These are phyloP conservation scores for Tuber borchii DNA, from an alignment of 495 filamentous ascomycete species.

Conservation along the genomic window DNA sequence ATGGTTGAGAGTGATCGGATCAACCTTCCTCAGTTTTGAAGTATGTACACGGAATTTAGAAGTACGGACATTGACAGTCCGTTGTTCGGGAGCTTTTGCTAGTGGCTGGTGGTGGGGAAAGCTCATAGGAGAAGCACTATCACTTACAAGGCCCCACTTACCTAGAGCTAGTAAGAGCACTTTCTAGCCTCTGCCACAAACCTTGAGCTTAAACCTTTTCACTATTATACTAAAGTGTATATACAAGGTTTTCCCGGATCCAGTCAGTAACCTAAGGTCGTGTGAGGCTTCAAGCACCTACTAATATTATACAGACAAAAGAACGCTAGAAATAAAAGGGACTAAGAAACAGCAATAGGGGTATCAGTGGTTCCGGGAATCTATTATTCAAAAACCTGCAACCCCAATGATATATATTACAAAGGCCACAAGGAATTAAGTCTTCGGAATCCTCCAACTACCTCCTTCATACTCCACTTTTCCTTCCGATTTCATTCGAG, in stretches of 20 bases:
- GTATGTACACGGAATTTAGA: not conserved
- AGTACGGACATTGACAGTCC: not conserved
- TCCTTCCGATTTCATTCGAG: slow-evolving; percentile 29
- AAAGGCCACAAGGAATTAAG: not conserved
- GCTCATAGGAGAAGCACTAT: not conserved
- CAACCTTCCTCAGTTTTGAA: not conserved
- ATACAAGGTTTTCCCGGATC: not conserved
- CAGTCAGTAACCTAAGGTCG: not conserved
- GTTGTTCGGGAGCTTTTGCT: not conserved
- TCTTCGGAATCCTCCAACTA: slow-evolving; percentile 31
- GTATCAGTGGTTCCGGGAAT: not conserved
- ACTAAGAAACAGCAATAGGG: not conserved
- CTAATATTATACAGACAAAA: not conserved
- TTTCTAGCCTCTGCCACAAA: not conserved
- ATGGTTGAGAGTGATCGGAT: not conserved
- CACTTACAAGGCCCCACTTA: not conserved
- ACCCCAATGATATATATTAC: not conserved
- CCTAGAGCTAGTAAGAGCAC: no score
- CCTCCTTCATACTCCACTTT: slow-evolving; percentile 29
- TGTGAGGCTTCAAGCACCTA: not conserved
- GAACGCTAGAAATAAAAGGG: not conserved
- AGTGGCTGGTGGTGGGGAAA: not conserved
- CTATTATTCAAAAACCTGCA: not conserved
- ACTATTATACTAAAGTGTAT: not conserved
- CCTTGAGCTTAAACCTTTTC: not conserved